Base-by-base conservation (phyloP, 768 basidiomycete genomes). In the Boletus rex-veris region DNA sequence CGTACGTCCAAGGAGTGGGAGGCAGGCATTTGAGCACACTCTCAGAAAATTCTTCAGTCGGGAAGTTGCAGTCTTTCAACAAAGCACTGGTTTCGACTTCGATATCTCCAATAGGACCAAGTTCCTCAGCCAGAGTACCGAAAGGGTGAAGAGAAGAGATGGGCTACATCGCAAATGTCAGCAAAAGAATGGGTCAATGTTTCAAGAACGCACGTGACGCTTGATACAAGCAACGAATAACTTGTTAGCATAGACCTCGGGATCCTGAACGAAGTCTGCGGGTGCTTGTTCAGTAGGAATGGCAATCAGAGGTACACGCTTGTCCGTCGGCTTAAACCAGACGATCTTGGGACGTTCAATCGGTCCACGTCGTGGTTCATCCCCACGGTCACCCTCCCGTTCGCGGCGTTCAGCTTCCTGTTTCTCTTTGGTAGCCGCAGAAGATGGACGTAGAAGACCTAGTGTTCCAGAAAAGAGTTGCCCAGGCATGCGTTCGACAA, bases 251-350 rank as follows among this genome's bases (percentile, higher is more conserved):
- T 98, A 99, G 3, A 80, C 79, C 58, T 97, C 96, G 3, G 95
- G 86, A 67, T 92, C 91, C 71, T 96, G 92, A 42, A 99, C 86
- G 67, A 99, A 99, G 71, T 98, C 95, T 16, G 80, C 81, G 7
- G 97, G 97, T 0, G 97, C 96, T 72, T 99, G 97, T 65, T 99
- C 97, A 7, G 97, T 98, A 8, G 95, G 96, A 58, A 99, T 99
- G 52, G 97, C 97, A 64, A 99, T 98, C 39, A 98, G 80, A 41
- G 97, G 97, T 1, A 99, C 97, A 53, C 97, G 90, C 72, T 99
- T 99, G 77, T 98, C 95, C 26, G 96, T 98, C 5, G 97, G 97
- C 75, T 98, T 96, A 81, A 99, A 98, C 97, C 97, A 99, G 43
- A 99, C 95, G 59, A 99, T 99, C 80, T 98, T 98, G 58, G 96